Conservation (phyloP, 2,329 filamentous ascomycete species). For the Trichothecium sympodiale region DNA sequence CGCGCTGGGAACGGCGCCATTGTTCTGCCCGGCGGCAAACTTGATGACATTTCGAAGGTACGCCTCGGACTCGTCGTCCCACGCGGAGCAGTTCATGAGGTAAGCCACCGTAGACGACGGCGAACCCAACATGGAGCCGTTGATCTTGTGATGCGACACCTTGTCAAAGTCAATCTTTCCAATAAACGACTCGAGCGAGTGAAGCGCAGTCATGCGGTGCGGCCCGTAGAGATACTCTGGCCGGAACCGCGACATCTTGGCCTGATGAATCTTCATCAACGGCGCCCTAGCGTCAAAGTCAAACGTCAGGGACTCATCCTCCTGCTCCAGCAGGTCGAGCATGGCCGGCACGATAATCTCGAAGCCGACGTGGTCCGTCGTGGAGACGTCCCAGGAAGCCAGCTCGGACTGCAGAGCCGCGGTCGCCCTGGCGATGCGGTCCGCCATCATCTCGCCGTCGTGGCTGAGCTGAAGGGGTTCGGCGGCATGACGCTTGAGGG, state of each 20-base stretch:
- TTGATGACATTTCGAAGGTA: slow-evolving; percentile 7
- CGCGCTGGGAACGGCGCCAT: slow-evolving; percentile 7
- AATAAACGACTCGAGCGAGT: slow-evolving; percentile 10
- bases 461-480: slow-evolving; percentile 2
- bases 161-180: slow-evolving; percentile 9
- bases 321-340: slow-evolving; percentile 3
- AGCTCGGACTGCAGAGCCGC: slow-evolving; percentile 2
- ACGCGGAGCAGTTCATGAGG: slow-evolving; percentile 7
- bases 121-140: slow-evolving; percentile 10
- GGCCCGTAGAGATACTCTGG: neutral
- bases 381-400: slow-evolving; percentile 4
- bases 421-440: slow-evolving; percentile 3
- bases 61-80: slow-evolving; percentile 8
- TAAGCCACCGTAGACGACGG: slow-evolving; percentile 11
- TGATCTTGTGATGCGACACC: slow-evolving; percentile 4
- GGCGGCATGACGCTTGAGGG: slow-evolving; percentile 4
- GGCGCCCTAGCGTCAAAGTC: slow-evolving; percentile 1
- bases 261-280: slow-evolving; percentile 2
- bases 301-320: slow-evolving; percentile 5
- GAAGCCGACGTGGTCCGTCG: slow-evolving; percentile 8
- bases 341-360: slow-evolving; percentile 9
- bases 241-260: neutral
- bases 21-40: neutral
- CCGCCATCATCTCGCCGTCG: neutral
- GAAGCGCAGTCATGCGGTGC: neutral